Evolutionary conservation across 1,139 yeast species (phyloP), one percentile per base, ranked within the genome.

Genomic region (Yamadazyma mexicana): DNA sequence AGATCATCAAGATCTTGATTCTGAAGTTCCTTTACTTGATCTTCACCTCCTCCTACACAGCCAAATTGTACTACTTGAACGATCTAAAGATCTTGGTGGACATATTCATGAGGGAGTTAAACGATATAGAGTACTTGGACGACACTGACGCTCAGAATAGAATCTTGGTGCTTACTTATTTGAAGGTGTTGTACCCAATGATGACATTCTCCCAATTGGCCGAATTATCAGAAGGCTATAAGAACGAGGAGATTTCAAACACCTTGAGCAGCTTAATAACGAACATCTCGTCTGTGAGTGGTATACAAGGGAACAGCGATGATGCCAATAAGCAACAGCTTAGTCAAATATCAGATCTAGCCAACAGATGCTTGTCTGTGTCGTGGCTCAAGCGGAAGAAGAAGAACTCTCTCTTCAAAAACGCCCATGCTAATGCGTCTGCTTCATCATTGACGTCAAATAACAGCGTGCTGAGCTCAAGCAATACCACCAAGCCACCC

Each of bases 71-170:
- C 39, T 92, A 92, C 57, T 69, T 87, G 45, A 92, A 92, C 55
- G 98, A 92, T 58, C 64, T 91, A 43, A 81, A 84, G 52, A 95
- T 92, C 5, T 73, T 92, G 44, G 80, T 86, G n/a, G 96, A 89
- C 50, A 88, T 92, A 7, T 72, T 91, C 39, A 73, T 89, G 4
- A 67, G 98, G 41, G 96, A 91, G 58, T 69, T 91, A 40, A 77
- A 78, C 48, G 81, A 89, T 55, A 62, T 88, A 37, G 79, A 73
- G 29, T 66, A 62, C 42, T 45, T 59, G 15, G 57, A 56, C n/a
- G 55, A 55, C 10, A 34, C 18, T 2, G 76, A 75, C 20, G 77
- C 77, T 31, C 89, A 83, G 47, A 70, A 77, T 35, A 46, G 62
- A 33, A 52, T 65, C 15, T 65, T 89, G 38, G 74, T 88, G 31